Base-by-base conservation (phyloP, 1,284 basidiomycete species). In the Ceratobasidium sp. region DNA sequence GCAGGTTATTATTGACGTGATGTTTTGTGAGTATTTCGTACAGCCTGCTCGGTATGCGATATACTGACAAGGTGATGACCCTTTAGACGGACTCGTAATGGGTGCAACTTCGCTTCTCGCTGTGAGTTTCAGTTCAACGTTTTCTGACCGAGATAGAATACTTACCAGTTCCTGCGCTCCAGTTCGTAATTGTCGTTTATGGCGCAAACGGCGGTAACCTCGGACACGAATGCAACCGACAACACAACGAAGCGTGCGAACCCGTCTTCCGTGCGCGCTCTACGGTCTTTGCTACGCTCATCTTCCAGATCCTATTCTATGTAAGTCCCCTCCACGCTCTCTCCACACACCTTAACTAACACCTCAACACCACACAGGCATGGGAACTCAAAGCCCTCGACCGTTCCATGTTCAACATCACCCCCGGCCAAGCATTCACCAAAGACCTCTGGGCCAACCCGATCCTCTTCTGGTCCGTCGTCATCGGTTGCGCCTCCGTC, bases 21-120 rank as follows among this genome's bases (percentile, higher is more conserved):
- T 64, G 82, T 91, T 73, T 83, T 33, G 85, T 85, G 75, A 85
- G 89, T 73, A 89, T 90, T 79, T 87, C 86, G 7, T 82, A 84
- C 79, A 83, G 84, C 45, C 80, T 86, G 8, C 82, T 87, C 75
- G 77, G 27, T 41, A 17, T 33, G 87, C 73, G 91, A 92, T 79
- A 86, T 89, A 73, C 75, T 89, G n/a, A 56, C n/a, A n/a, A n/a
- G n/a, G n/a, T n/a, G n/a, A n/a, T n/a, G n/a, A n/a, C n/a, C n/a
- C n/a, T 29, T 86, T 88, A 47, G 93, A 92, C 81, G 91, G 91
- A 1, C 78, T 90, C 65, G 81, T 89, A 73, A 91, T 92, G 84
- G 89, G 89, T 3, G 86, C 84, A 0, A 84, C 88, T 27, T 86
- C 84, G 66, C 81, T 91, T 41, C 80, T 60, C 7, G 67, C 67